Conservation (phyloP, 768 basidiomycete species). For the Pholiota microspora region DNA sequence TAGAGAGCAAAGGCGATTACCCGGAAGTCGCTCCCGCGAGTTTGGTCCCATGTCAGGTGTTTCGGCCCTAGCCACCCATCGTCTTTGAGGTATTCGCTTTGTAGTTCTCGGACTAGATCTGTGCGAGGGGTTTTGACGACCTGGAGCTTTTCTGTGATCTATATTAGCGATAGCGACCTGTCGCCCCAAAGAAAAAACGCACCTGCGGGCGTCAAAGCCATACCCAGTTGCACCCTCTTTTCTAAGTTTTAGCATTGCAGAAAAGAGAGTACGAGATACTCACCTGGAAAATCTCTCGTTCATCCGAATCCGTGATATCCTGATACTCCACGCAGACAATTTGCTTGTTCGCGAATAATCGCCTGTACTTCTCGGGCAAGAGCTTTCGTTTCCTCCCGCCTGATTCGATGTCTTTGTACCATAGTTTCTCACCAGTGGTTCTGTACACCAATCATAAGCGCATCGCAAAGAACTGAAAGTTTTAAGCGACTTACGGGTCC, state of each 20-base stretch:
- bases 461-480: too few species aligned
- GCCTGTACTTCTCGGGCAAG: slow-evolving; percentile 55
- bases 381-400: slow-evolving; percentile 22
- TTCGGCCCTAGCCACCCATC: slow-evolving; percentile 33
- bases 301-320: slow-evolving; percentile 52
- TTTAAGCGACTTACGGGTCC: slow-evolving; percentile 45
- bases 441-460: too few species aligned
- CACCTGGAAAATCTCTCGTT: slow-evolving; percentile 75
- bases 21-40: slow-evolving; percentile 56
- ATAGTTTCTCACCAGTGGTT: slow-evolving; percentile 49
- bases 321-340: slow-evolving; percentile 80
- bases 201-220: slow-evolving; percentile 74
- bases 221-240: slow-evolving; percentile 75
- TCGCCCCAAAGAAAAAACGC: slow-evolving; percentile 12
- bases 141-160: slow-evolving; percentile 58
- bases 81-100: slow-evolving; percentile 41
- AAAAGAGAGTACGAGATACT: slow-evolving; percentile 11
- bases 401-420: slow-evolving; percentile 37
- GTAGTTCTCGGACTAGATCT: slow-evolving; percentile 55
- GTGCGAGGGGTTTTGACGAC: slow-evolving; percentile 60
- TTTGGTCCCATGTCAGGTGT: slow-evolving; percentile 46
- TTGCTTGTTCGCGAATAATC: slow-evolving; percentile 68
- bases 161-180: not conserved
- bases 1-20: slow-evolving; percentile 55
- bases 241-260: not conserved